Evolutionary conservation across 257 asterid species (phyloP), one percentile per base, ranked within the genome.

Genomic region (Verbena officinalis): DNA sequence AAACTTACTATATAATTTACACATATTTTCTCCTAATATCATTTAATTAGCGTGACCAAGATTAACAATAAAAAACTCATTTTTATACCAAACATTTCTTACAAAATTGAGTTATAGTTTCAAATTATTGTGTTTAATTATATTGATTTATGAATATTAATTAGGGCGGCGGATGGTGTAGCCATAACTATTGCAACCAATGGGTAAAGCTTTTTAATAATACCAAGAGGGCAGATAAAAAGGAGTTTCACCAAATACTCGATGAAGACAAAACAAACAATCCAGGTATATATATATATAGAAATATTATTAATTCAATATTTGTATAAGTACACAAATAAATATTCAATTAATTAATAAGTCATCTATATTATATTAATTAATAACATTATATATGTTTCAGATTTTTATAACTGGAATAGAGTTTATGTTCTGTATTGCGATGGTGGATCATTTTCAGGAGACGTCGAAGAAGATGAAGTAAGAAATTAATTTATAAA

Each of bases 401-500:
- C 16, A 62, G 70, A 54, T 55, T 63, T 71, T 39, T 45, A 24
- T 19, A 63, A 52, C 45, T 71, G 71, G 76, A 71, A 63, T 39
- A 56, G 48, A 10, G 65, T 63, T 54, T 0, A 8, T 9, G 31
- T 71, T 9, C 8, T 8, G 15, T 63, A 71, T 12, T 71, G 76
- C 38, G 76, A 71, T 15, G 71, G 76, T 30, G 30, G 44, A 4
- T 63, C 65, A 7, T 71, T 31, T n/a, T 10, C 44, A 12, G 71
- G 76, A 15, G 71, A 62, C 7, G 66, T 49, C 4, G 64, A 71
- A 63, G 15, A 34, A n/a, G 52, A 13, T n/a, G 42, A 31, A 12
- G 71, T 71, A 43, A 60, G 44, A 2, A 2, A 27, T 27, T 2
- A 2, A 27, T 27, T 2, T 27, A 27, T 5, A 27, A 2, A 27